Conservation (phyloP, 495 filamentous ascomycete genomes). For the Glarea lozoyensis region DNA sequence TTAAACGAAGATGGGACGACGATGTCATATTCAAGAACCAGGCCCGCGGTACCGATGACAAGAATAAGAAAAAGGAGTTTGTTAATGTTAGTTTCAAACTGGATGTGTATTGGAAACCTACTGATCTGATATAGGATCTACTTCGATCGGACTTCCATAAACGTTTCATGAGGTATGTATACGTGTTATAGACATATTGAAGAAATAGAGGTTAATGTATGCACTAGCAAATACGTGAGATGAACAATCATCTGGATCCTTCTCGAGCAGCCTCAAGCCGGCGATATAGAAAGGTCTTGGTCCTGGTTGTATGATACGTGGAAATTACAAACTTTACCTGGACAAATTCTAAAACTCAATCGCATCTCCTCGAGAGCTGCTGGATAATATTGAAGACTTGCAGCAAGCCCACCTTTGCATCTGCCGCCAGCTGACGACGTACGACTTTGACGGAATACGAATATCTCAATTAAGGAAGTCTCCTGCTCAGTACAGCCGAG, state of each 20-base stretch:
- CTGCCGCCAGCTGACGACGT: no score
- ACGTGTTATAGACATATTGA: conserved; percentile 14
- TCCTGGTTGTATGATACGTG: conserved; percentile 1
- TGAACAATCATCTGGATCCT: conserved; percentile 23
- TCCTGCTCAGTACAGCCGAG: no score
- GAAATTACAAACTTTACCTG: neutral
- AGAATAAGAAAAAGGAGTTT: conserved; percentile 85
- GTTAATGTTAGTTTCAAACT: conserved; percentile 60
- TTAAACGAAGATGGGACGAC: conserved; percentile 89
- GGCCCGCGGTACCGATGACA: conserved; percentile 87
- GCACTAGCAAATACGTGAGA: conserved; percentile 60
- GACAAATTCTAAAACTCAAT: neutral
- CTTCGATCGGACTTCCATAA: conserved; percentile 95
- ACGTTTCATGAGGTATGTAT: conserved; percentile 73
- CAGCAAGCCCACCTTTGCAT: no score
- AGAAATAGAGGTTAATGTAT: conserved; percentile 23
- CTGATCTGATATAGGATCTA: conserved; percentile 53
- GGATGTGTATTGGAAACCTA: neutral
- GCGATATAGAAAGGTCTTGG: no score
- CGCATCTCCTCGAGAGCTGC: no score
- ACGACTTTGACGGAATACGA: no score
- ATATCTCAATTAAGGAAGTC: no score
- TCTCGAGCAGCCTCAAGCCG: no score
- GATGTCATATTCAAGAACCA: conserved; percentile 99
- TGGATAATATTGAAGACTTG: no score